Base-by-base conservation (phyloP, 495 filamentous ascomycete genomes). In the Pseudevernia furfuracea region DNA sequence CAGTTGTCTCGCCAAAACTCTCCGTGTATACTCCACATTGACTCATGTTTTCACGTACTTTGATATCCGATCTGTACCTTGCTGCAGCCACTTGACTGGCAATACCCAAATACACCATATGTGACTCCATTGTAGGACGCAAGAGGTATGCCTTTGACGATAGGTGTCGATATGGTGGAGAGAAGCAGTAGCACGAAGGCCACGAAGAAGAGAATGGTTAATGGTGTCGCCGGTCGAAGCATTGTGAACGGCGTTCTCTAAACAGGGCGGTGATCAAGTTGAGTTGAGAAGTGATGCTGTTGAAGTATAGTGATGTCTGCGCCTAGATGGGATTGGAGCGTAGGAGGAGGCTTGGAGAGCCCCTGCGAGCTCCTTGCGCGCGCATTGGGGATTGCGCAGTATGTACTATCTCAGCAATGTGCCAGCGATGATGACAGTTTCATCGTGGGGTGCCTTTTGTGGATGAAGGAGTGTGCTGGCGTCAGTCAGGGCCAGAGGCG, bases 101-200 rank as follows among this genome's bases (percentile, higher is more conserved):
- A 98, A 70, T 85, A 96, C 15, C 94, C 94, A 78, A 97, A 94
- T 17, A 97, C 94, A 10, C 94, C 94, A 76, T 96, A 96, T 61
- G 88, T 85, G 67, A 90, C 82, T 64, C 87, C 85, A 25, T 85
- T 71, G 71, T 84, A 94, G 17, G 83, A 87, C 23, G 88, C 92
- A 12, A 98, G 79, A 2, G 91, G 90, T 39, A 98, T 92, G 15
- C 78, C 81, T 69, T 87, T 87, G 72, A 98, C 85, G 67, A 98
- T 90, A 15, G 94, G 94, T 0, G 92, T 92, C n/a, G 92, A 96
- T 28, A 98, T 75, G 44, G 91, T 89, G n/a, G 91, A 89, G 28
- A 98, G 79, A 7, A 97, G 77, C 28, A 98, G 80, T 38, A 97
- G 80, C 58, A 78, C 86, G 77, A 98, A 97, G 64, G 93, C 91